Evolutionary conservation across 2,329 filamentous ascomycete genomes (phyloP).

Genomic region (Fusarium compactum): DNA sequence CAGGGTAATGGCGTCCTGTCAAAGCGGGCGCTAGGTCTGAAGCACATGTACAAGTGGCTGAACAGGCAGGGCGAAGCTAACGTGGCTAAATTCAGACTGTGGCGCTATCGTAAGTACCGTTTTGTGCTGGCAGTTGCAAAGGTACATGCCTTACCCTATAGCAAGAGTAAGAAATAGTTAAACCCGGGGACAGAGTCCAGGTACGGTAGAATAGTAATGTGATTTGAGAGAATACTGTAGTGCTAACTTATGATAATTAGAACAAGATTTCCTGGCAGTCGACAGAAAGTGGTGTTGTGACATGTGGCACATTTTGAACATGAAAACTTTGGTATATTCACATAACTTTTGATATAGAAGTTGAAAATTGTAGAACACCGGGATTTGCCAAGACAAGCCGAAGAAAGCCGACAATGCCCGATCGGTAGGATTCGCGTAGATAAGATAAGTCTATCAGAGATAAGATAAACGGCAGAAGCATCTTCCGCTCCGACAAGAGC

Average conservation of each 20-base stretch:
- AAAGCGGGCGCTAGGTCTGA: not conserved
- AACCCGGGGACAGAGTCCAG: not conserved
- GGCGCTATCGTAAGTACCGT: not conserved
- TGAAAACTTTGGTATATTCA: too few species aligned
- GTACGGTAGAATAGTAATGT: not conserved
- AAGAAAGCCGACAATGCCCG: not conserved
- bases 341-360: rapidly evolving
- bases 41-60: not conserved
- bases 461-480: not conserved
- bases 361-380: too few species aligned
- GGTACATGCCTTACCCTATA: not conserved
- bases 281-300: not conserved
- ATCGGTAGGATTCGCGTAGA: not conserved
- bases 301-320: too few species aligned
- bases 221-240: not conserved
- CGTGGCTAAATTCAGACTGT: not conserved
- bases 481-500: not conserved
- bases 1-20: not conserved
- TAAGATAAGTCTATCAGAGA: rapidly evolving
- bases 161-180: rapidly evolving
- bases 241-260: rapidly evolving
- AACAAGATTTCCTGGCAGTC: too few species aligned
- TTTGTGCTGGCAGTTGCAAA: not conserved
- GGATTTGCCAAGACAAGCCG: too few species aligned
- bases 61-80: too few species aligned